Percentiles rank a stretch among this genome's conserved stretches.
Evolutionary conservation across 257 asterid genomes (phyloP).

Genomic region (Echites panduratus): DNA sequence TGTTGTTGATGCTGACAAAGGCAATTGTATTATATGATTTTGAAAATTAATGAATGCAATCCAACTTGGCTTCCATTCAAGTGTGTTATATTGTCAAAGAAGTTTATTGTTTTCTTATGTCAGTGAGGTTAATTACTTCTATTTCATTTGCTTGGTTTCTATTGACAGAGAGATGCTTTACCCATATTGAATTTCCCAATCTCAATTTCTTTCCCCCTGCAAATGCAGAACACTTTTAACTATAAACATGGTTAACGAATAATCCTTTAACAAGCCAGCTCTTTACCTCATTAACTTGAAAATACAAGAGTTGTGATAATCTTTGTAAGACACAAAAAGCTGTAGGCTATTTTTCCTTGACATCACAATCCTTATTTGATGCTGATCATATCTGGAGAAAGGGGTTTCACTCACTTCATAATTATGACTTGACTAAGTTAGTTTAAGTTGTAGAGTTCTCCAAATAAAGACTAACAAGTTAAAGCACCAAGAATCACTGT

Average conservation of each 20-base stretch:
- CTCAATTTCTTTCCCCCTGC: slow-evolving; percentile 95
- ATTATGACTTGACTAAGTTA: not conserved
- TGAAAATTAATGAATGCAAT: too few species aligned
- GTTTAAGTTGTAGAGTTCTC: not conserved
- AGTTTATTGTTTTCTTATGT: too few species aligned
- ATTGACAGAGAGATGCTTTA: too few species aligned
- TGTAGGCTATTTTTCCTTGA: slow-evolving; percentile 89
- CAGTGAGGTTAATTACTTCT: too few species aligned
- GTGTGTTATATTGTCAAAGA: too few species aligned
- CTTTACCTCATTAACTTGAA: slow-evolving; percentile 50
- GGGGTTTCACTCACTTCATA: slow-evolving; percentile 1
- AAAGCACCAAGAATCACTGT: not conserved
- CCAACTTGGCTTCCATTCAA: too few species aligned
- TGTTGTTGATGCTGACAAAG: too few species aligned
- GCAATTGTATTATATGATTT: too few species aligned
- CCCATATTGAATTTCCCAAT: slow-evolving; percentile 96
- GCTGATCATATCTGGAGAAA: slow-evolving; percentile 61
- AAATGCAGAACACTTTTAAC: not conserved
- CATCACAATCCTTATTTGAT: slow-evolving; percentile 80
- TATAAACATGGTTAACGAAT: slow-evolving; percentile 6
- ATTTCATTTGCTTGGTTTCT: too few species aligned
- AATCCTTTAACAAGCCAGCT: not conserved
- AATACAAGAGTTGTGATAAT: slow-evolving; percentile 76
- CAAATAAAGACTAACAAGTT: too few species aligned
- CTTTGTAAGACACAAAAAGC: slow-evolving; percentile 90